A percentile compares a stretch with the other conserved stretches of the same genome.
These are phyloP conservation scores for Claviceps fusiformis DNA, from an alignment of 2,329 filamentous ascomycete species.

Conservation along the genomic window DNA sequence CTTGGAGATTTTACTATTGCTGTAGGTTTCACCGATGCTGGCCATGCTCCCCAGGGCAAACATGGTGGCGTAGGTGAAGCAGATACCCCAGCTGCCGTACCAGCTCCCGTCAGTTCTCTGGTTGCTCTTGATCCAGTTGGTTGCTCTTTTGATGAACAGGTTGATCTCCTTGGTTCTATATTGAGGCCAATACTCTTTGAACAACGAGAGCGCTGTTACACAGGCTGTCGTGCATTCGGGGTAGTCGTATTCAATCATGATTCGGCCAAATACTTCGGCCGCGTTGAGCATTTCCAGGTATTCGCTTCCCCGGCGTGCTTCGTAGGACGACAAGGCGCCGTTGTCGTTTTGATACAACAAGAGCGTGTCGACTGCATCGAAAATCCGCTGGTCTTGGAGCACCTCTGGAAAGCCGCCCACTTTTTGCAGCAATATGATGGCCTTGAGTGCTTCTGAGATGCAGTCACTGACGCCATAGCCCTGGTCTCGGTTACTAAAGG, in stretches of 20 bases:
- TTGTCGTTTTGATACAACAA: constrained; percentile 80
- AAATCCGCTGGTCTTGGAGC: constrained; percentile 63
- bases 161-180: constrained; percentile 69
- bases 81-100: constrained; percentile 98
- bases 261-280: constrained; percentile 88
- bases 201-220: constrained; percentile 74
- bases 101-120: constrained; percentile 79
- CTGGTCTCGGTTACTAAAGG: constrained; percentile 83
- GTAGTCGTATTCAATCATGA: constrained; percentile 99
- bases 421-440: constrained; percentile 72
- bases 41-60: constrained; percentile 83
- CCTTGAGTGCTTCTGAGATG: constrained; percentile 79
- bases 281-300: constrained; percentile 80
- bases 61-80: constrained; percentile 94
- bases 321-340: constrained; percentile 84
- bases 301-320: constrained; percentile 64
- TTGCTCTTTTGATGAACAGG: constrained; percentile 55
- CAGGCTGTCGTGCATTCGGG: constrained; percentile 95
- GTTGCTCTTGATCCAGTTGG: constrained; percentile 68
- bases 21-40: constrained; percentile 69
- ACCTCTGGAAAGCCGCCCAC: constrained; percentile 60
- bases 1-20: constrained; percentile 55
- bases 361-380: constrained; percentile 80
- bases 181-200: constrained; percentile 65
- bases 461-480: constrained; percentile 95